phyloP scores from a whole-genome alignment of 2,329 filamentous ascomycete genomes.

The Lachnellula arida region DNA sequence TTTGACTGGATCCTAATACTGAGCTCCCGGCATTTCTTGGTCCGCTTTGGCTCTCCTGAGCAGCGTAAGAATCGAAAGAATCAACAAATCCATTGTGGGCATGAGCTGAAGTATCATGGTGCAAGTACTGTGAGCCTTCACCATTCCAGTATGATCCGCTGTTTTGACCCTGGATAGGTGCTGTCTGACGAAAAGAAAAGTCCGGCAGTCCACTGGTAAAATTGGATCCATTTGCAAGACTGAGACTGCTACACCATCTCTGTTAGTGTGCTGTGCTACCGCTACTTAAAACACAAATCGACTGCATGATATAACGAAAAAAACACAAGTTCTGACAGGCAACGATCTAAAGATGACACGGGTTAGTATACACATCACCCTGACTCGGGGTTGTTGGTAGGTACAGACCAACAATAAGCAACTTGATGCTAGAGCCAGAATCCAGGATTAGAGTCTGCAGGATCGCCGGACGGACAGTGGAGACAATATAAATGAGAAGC shows the following conservation, averaged over 20 bases:
- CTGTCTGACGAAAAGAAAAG: constrained; percentile 33
- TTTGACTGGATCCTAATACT: constrained; percentile 16
- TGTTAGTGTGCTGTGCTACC: constrained; percentile 33
- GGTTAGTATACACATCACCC: too few relatives aligned
- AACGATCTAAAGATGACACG: neutral
- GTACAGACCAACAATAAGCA: constrained; percentile 2
- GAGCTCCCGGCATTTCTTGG: constrained; percentile 15
- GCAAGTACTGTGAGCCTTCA: constrained; percentile 33
- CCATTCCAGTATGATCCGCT: constrained; percentile 29
- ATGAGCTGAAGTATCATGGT: constrained; percentile 24
- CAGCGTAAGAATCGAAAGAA: constrained; percentile 19
- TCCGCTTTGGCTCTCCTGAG: constrained; percentile 19
- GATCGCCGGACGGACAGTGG: neutral
- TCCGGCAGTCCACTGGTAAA: constrained; percentile 24
- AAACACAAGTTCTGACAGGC: neutral
- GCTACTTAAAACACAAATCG: constrained; percentile 18
- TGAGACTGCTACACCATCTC: constrained; percentile 28
- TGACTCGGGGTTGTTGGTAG: neutral
- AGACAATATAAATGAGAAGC: constrained; percentile 16
- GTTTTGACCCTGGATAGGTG: constrained; percentile 30
- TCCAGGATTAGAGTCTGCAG: neutral
- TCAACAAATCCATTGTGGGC: constrained; percentile 28
- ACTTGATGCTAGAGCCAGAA: neutral
- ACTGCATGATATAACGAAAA: constrained; percentile 7
- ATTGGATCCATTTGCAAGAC: constrained; percentile 19